Evolutionary conservation across 129 eudicot species (phyloP).

Genomic region (Ambrosia trifida): DNA sequence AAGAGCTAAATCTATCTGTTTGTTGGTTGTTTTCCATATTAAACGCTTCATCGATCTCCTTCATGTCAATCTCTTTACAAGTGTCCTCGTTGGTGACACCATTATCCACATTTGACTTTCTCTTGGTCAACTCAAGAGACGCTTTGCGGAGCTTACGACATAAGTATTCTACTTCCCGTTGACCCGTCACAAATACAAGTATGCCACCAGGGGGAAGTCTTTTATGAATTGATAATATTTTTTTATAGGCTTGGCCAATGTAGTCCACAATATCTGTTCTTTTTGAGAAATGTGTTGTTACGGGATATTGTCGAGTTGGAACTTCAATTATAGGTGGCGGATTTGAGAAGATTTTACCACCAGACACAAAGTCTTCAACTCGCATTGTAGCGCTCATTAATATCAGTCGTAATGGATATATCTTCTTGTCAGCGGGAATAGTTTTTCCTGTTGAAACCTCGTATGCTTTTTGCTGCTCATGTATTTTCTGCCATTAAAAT

Average conservation of each 20-base stretch:
- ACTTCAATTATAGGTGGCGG: slow-evolving; percentile 91
- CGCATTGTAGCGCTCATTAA: slow-evolving; percentile 96
- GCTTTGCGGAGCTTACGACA: slow-evolving; percentile 75
- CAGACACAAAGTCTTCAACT: slow-evolving; percentile 79
- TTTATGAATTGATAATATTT: slow-evolving; percentile 85
- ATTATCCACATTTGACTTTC: slow-evolving; percentile 24
- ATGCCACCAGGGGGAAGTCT: slow-evolving; percentile 92
- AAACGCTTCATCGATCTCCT: slow-evolving; percentile 85
- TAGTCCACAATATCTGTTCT: slow-evolving; percentile 83
- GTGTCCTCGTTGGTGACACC: slow-evolving; percentile 33
- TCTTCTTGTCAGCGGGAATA: slow-evolving; percentile 46
- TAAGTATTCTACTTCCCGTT: slow-evolving; percentile 87
- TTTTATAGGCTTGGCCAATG: slow-evolving; percentile 93
- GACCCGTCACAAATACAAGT: slow-evolving; percentile 95
- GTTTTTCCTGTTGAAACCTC: slow-evolving; percentile 51
- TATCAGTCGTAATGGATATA: slow-evolving; percentile 74
- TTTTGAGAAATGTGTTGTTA: slow-evolving; percentile 75
- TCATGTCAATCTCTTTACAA: slow-evolving; percentile 50
- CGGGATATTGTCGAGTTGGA: slow-evolving; percentile 82
- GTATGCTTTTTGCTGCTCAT: slow-evolving; percentile 56
- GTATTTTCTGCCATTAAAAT: slow-evolving; percentile 46
- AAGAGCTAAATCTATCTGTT: slow-evolving; percentile 63
- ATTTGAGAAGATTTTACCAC: slow-evolving; percentile 46
- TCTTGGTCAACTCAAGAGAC: slow-evolving; percentile 52
- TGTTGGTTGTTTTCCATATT: slow-evolving; percentile 50